phyloP scores from a whole-genome alignment of 1,139 yeast species.

The Kurtzmaniella quercitrusa region DNA sequence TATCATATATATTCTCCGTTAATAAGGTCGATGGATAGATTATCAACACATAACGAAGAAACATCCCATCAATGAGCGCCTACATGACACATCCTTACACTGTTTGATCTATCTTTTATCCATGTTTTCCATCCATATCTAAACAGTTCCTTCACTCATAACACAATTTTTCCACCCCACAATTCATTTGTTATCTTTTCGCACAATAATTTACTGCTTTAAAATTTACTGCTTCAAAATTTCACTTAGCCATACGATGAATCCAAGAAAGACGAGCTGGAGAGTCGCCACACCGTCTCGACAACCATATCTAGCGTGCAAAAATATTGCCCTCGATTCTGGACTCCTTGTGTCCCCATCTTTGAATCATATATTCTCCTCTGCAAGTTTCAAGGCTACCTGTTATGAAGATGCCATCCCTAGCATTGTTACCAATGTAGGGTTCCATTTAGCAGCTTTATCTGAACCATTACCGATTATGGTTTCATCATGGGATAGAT shows the following conservation, averaged over 20 bases:
- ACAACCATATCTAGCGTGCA: constrained; percentile 27
- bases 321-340: constrained; percentile 23
- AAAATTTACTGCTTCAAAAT: neutral
- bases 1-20: no score
- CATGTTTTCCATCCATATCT: no score
- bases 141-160: no score
- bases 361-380: constrained; percentile 7
- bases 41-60: no score
- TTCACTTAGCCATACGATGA: neutral
- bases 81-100: no score
- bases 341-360: constrained; percentile 35
- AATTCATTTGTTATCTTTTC: no score
- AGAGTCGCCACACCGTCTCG: neutral
- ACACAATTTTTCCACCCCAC: no score
- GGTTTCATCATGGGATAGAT: constrained; percentile 37
- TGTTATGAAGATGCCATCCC: constrained; percentile 41
- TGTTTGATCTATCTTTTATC: no score
- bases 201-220: neutral
- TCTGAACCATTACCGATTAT: constrained; percentile 37
- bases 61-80: no score
- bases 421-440: constrained; percentile 39
- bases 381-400: constrained; percentile 29
- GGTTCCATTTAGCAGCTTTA: constrained; percentile 25
- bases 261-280: neutral
- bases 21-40: no score